Evolutionary conservation across 1,284 basidiomycete genomes (phyloP).

Genomic region (Anthracocystis walkeri): DNA sequence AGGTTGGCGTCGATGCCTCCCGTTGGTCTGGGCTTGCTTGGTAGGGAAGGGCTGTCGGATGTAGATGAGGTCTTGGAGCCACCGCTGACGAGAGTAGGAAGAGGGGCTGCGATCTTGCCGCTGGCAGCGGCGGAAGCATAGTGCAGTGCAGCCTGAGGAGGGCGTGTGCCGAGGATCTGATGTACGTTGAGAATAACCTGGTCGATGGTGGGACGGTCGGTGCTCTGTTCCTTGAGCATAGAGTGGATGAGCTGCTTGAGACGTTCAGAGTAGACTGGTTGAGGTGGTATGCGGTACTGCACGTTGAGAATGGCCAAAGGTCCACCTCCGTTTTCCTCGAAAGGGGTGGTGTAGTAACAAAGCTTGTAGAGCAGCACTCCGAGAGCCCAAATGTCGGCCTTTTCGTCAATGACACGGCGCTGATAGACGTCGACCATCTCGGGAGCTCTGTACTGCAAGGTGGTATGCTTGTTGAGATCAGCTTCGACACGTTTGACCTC

Average conservation of each 20-base stretch:
- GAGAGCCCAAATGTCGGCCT: conserved; percentile 85
- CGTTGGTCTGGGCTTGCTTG: conserved; percentile 10
- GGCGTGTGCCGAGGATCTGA: conserved; percentile 53
- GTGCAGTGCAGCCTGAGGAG: conserved; percentile 50
- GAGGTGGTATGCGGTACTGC: conserved; percentile 78
- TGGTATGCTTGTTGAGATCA: conserved; percentile 93
- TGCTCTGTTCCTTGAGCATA: conserved; percentile 61
- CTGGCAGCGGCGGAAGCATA: conserved; percentile 46
- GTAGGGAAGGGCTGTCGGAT: background rate
- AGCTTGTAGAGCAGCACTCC: conserved; percentile 83
- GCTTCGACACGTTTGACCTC: conserved; percentile 83
- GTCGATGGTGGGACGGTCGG: conserved; percentile 57
- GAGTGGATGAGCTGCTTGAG: conserved; percentile 84
- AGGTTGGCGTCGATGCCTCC: conserved; percentile 42
- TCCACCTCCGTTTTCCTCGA: conserved; percentile 79
- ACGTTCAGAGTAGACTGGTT: conserved; percentile 88
- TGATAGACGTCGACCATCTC: conserved; percentile 96
- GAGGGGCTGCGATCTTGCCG: conserved; percentile 43
- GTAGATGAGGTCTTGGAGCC: conserved; percentile 2
- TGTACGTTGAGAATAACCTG: conserved; percentile 58
- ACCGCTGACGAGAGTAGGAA: conserved; percentile 37
- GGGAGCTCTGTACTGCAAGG: conserved; percentile 92
- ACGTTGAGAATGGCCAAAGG: conserved; percentile 95
- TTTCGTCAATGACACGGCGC: conserved; percentile 86
- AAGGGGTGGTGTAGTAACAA: conserved; percentile 99